These are phyloP conservation scores for Piper longum DNA, from an alignment of 164 flowering plant genomes.

Conservation along the genomic window DNA sequence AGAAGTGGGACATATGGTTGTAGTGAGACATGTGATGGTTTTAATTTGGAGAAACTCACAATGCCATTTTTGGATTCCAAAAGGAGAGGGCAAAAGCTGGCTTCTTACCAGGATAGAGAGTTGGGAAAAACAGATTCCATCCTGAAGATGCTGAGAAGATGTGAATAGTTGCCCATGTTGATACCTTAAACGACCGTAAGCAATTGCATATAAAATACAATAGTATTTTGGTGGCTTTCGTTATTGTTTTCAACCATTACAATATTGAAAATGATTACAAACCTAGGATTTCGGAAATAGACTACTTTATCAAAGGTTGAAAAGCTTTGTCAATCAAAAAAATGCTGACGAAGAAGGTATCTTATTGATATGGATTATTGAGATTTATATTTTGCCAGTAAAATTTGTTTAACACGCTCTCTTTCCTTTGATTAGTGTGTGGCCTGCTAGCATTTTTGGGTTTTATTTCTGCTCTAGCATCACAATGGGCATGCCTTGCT, in stretches of 20 bases:
- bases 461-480: too few species aligned
- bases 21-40: background rate
- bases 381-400: too few species aligned
- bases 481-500: too few species aligned
- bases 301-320: background rate
- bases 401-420: too few species aligned
- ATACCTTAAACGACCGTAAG: background rate
- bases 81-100: background rate
- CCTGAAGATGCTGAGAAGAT: constrained; percentile 30
- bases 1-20: too few species aligned
- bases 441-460: too few species aligned
- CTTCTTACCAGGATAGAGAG: constrained; percentile 21
- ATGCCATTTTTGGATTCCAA: background rate
- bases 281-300: too few species aligned
- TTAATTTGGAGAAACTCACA: background rate
- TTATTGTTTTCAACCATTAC: background rate
- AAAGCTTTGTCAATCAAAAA: background rate
- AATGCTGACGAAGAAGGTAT: background rate
- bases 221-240: background rate
- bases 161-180: background rate
- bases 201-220: background rate
- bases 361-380: too few species aligned
- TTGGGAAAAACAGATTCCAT: constrained; percentile 30
- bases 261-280: background rate
- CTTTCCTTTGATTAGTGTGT: too few species aligned